These are phyloP conservation scores for Boletus hoseneyae DNA, from an alignment of 1,284 basidiomycete genomes.

Conservation along the genomic window DNA sequence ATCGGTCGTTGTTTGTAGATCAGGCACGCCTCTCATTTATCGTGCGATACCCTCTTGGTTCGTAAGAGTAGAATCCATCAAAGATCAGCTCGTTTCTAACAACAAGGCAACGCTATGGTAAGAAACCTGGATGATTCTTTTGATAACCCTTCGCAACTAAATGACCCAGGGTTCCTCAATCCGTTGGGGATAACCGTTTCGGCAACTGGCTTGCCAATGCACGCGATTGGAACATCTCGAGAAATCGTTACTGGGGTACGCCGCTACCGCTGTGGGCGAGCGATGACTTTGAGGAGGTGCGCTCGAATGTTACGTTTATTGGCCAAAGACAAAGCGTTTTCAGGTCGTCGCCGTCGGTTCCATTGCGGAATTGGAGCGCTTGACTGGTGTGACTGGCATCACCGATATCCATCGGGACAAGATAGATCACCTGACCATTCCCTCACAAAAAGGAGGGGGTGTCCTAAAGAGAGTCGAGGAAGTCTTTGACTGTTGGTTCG, in stretches of 20 bases:
- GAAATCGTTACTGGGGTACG: slow-evolving; percentile 99
- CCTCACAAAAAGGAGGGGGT: slow-evolving; percentile 89
- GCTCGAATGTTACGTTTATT: slow-evolving; percentile 1
- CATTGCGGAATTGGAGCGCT: slow-evolving; percentile 81
- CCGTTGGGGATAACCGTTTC: slow-evolving; percentile 90
- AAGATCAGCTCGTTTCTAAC: slow-evolving; percentile 86
- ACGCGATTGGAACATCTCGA: slow-evolving; percentile 98
- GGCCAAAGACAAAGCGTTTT: not conserved
- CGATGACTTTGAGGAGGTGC: slow-evolving; percentile 86
- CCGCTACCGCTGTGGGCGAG: slow-evolving; percentile 97
- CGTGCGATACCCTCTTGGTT: slow-evolving; percentile 98
- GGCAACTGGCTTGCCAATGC: slow-evolving; percentile 98
- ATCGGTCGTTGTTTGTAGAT: slow-evolving; percentile 42
- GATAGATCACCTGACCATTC: slow-evolving; percentile 96
- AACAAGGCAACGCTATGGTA: slow-evolving; percentile 92
- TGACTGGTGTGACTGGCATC: slow-evolving; percentile 85
- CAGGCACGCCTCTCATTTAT: slow-evolving; percentile 94
- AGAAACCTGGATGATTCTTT: slow-evolving; percentile 15
- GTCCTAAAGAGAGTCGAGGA: slow-evolving; percentile 87
- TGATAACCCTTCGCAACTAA: not conserved
- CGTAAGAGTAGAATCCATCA: slow-evolving; percentile 82
- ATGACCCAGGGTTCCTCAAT: slow-evolving; percentile 76
- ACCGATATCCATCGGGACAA: slow-evolving; percentile 94
- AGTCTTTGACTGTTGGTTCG: slow-evolving; percentile 99
- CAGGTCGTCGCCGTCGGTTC: slow-evolving; percentile 89